Base-by-base conservation (phyloP, 1,139 yeast genomes). In the Hyphopichia burtonii region DNA sequence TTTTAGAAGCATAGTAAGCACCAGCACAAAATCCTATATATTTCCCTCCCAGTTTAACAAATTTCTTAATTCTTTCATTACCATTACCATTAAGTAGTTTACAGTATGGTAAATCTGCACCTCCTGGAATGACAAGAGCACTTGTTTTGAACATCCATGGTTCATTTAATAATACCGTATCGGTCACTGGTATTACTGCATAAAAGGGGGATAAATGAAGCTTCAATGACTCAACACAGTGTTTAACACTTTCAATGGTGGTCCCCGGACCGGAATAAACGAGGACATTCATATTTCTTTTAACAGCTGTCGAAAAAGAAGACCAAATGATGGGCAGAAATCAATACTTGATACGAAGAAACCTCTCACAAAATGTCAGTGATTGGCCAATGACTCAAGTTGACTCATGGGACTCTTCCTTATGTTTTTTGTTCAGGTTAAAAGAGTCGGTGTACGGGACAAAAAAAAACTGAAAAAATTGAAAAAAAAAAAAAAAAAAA, bases 21-120 rank as follows among this genome's bases (percentile, higher is more conserved):
- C 99, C 99, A n/a, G 99, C 96, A 64, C 99, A 93, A 49, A 93
- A 78, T 0, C 99, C 99, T 30, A 93, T 61, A 55, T 71, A 89
- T 42, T 72, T 68, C 1, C 99, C 99, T 17, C 99, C 99, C 41
- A 71, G 69, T 30, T 80, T 70, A 2, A 93, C 90, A 60, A 72
- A 91, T 39, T 79, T 79, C 25, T 67, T 61, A 44, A 93, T 87
- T 33, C 66, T 65, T 3, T 63, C 55, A 53, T 82, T 87, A 0
- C 90, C 91, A 7, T 61, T 65, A 1, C 96, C 96, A 52, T 86
- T 81, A 43, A 91, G 71, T 1, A 73, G 71, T 36, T 74, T 68
- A 56, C 96, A 87, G 56, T 78, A 85, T 0, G 97, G 97, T 41
- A 90, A 65, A 60, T 93, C 99, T 1, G 98, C 97, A 3, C 99